A percentile compares a stretch with the other conserved stretches of the same genome.
Evolutionary conservation across 345 rosid genomes (phyloP).

Genomic region (Populus tremula): DNA sequence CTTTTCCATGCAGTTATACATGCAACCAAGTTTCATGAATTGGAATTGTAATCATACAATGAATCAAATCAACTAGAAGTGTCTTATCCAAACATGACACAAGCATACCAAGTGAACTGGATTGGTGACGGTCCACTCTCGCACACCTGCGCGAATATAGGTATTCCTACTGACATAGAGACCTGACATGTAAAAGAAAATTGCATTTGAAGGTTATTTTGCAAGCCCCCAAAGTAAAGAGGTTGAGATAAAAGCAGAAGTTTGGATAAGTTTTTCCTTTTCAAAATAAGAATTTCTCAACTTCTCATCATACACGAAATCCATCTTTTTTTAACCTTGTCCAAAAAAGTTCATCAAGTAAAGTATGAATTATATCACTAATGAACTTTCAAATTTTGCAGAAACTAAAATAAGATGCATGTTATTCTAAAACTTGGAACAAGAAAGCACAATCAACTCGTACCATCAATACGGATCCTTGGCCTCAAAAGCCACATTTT

Average conservation of each 20-base stretch:
- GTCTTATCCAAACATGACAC: constrained; percentile 1
- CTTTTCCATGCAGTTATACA: not conserved
- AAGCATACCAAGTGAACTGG: constrained; percentile 89
- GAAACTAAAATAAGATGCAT: not conserved
- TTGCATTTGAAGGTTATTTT: not conserved
- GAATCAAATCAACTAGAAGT: not conserved
- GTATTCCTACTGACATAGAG: constrained; percentile 94
- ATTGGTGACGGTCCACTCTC: constrained; percentile 84
- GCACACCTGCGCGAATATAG: constrained; percentile 79
- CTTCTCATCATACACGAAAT: not conserved
- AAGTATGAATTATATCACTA: not conserved
- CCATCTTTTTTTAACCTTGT: no score
- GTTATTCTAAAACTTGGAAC: constrained; percentile 2
- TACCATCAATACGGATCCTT: constrained; percentile 91
- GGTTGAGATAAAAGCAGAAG: not conserved
- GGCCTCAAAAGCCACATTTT: constrained; percentile 98
- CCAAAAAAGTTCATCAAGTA: no score
- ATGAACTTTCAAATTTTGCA: not conserved
- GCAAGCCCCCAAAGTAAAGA: not conserved
- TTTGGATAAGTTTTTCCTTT: not conserved
- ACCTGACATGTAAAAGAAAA: constrained; percentile 44
- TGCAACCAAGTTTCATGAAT: not conserved
- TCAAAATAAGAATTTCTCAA: not conserved
- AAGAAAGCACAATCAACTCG: not conserved
- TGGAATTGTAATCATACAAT: not conserved